Percentiles rank a stretch among this genome's conserved stretches.
These are phyloP conservation scores for Synchytrium microbalum DNA, from an alignment of 371 early-diverging fungal genomes.

Conservation along the genomic window DNA sequence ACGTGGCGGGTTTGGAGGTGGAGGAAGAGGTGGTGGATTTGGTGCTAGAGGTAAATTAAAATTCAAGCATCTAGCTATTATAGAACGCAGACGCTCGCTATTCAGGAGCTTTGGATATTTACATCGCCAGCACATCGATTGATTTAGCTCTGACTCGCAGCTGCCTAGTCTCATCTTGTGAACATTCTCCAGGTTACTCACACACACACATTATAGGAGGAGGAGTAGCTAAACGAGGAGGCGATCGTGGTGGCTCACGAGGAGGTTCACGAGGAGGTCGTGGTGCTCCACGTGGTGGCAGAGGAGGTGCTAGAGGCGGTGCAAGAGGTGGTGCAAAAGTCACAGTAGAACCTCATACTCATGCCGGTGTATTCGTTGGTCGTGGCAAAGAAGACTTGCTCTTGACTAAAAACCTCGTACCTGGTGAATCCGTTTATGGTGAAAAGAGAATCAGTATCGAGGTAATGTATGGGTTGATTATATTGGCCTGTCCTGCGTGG, in stretches of 20 bases:
- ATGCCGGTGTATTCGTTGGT: conserved; percentile 95
- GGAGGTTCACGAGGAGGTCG: conserved; percentile 20
- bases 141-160: too few relatives aligned
- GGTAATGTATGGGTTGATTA: too few relatives aligned
- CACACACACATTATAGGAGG: background rate
- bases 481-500: too few relatives aligned
- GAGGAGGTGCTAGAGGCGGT: conserved; percentile 35
- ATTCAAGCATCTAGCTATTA: too few relatives aligned
- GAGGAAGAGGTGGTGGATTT: conserved; percentile 26
- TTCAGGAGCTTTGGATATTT: too few relatives aligned
- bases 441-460: conserved; percentile 98
- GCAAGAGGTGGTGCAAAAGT: conserved; percentile 82
- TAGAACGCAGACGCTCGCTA: too few relatives aligned
- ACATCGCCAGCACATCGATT: too few relatives aligned
- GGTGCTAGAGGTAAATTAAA: conserved; percentile 27
- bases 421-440: conserved; percentile 98
- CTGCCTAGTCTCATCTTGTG: too few relatives aligned
- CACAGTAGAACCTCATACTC: conserved; percentile 95
- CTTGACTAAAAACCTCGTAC: conserved; percentile 97
- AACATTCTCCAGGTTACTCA: too few relatives aligned
- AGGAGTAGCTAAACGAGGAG: background rate
- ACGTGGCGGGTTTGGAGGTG: background rate
- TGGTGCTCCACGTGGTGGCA: conserved; percentile 35
- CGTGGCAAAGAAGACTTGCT: conserved; percentile 99
- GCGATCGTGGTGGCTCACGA: background rate